phyloP scores from a whole-genome alignment of 2,329 filamentous ascomycete species.

The Nannizzia gypsea region DNA sequence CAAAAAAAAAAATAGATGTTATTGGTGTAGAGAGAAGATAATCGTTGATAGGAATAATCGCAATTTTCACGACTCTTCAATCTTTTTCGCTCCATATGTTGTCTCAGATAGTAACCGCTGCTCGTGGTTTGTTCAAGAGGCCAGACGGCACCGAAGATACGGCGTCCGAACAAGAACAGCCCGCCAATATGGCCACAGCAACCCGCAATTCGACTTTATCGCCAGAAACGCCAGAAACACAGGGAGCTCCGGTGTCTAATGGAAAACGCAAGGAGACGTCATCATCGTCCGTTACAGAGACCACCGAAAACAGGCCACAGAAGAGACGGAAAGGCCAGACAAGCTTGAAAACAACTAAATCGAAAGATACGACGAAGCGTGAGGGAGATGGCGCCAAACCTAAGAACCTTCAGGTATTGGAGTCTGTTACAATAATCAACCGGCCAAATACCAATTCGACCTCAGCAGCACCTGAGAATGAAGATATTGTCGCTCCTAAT shows the following conservation, averaged over 20 bases:
- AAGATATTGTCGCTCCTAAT: conserved; percentile 14
- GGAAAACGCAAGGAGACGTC: conserved; percentile 24
- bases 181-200: conserved; percentile 25
- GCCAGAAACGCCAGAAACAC: conserved; percentile 8
- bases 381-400: background rate
- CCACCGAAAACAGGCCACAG: conserved; percentile 1
- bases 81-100: conserved; percentile 25
- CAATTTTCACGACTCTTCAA: background rate
- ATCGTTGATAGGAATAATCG: background rate
- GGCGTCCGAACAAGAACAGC: background rate
- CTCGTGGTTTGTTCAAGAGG: conserved; percentile 31
- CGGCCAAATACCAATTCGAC: conserved; percentile 6
- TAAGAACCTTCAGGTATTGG: conserved; percentile 8
- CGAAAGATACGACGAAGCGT: background rate
- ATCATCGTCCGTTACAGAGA: conserved; percentile 1
- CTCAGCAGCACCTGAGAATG: background rate
- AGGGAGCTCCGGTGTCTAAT: conserved; percentile 6
- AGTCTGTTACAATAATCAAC: conserved; percentile 10
- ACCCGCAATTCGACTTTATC: conserved; percentile 22
- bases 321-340: conserved; percentile 7
- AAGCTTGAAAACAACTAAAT: background rate
- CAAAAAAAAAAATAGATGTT: background rate
- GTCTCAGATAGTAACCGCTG: conserved; percentile 31
- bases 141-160: conserved; percentile 18
- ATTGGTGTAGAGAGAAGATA: background rate